phyloP scores from a whole-genome alignment of 345 rosid species.

The Aquilaria sinensis region DNA sequence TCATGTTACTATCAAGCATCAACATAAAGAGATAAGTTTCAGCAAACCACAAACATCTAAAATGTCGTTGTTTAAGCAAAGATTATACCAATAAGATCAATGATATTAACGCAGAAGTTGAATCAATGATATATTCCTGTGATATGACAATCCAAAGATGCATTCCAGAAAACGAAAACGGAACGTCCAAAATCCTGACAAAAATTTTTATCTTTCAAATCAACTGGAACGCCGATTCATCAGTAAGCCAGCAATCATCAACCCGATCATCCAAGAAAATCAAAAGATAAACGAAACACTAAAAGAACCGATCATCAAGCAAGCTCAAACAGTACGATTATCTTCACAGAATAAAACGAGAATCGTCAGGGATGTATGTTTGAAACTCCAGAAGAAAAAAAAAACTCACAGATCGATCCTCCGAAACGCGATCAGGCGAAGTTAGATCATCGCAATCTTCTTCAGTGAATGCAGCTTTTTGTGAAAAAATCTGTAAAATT shows the following conservation, averaged over 20 bases:
- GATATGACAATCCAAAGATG: neutral
- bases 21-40: slow-evolving; percentile 1
- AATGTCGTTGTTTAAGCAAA: neutral
- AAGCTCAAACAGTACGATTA: slow-evolving; percentile 11
- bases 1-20: slow-evolving; percentile 1
- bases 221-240: neutral
- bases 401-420: slow-evolving; percentile 55
- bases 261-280: slow-evolving; percentile 28
- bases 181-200: neutral
- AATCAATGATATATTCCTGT: neutral
- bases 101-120: slow-evolving; percentile 5
- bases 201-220: slow-evolving; percentile 4
- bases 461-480: slow-evolving; percentile 6
- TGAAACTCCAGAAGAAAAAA: slow-evolving; percentile 6
- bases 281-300: neutral
- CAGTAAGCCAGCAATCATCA: slow-evolving; percentile 8
- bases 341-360: slow-evolving; percentile 13
- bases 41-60: neutral
- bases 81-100: neutral
- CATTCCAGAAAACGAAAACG: neutral
- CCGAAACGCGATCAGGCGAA: slow-evolving; percentile 26
- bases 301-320: slow-evolving; percentile 27
- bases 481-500: neutral
- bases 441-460: slow-evolving; percentile 16
- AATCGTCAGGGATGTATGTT: too few species aligned